Base-by-base conservation (phyloP, 768 basidiomycete species). In the Coprinellus aureogranulatus region DNA sequence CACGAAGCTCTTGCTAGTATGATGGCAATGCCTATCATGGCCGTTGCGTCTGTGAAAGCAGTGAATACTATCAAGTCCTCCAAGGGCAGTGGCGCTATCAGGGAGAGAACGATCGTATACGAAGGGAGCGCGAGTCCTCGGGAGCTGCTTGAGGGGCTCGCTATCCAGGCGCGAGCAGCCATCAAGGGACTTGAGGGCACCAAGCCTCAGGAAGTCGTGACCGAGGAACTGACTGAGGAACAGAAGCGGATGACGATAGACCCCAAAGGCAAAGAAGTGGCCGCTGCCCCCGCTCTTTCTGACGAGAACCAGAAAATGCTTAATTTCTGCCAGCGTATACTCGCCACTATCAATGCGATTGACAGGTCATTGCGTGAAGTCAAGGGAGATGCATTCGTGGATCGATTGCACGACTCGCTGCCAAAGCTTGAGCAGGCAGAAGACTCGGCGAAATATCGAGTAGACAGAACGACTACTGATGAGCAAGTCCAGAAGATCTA, bases 21-120 rank as follows among this genome's bases (percentile, higher is more conserved):
- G 89, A 92, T 96, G 85, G 93, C 92, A 1, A 96, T 95, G 92
- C 93, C 94, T 5, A 92, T 92, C 67, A 94, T 94, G 93, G 85
- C 86, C n/a, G 82, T 85, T 20, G 77, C 81, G 4, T 88, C 88
- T 20, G 80, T 85, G 52, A 89, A 88, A 67, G 75, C 80, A 5
- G 74, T 85, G n/a, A 76, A 77, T 3, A 75, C 83, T n/a, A 86
- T 82, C 76, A 83, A 78, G 63, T 67, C 72, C 22, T 65, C 73
- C 3, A 77, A 72, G 52, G 70, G 74, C 47, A 77, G 75, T 59
- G 71, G 79, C 16, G 75, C 80, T 8, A 82, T 87, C 58, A 84
- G 92, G 28, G 93, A 94, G 68, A 86, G 92, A 28, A 87, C 84
- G 2, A 87, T 95, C 58, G 70, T 90, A 49, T 98, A 97, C 67